phyloP scores from a whole-genome alignment of 2,329 filamentous ascomycete genomes.

The Amauroascus niger region DNA sequence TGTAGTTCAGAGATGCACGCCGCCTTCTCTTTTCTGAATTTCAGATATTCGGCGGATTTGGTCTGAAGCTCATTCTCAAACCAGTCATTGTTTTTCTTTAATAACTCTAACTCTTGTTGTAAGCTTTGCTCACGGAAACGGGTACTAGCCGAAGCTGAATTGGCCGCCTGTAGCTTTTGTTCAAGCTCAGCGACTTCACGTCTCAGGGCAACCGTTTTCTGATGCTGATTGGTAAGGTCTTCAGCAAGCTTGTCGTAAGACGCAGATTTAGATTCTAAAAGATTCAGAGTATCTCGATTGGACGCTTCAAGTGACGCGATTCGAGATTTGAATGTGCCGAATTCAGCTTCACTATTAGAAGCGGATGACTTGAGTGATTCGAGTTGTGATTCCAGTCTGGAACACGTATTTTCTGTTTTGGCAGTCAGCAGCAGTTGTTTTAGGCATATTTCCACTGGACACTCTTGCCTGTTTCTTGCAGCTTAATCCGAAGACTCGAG shows the following conservation, averaged over 20 bases:
- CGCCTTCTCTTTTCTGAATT: slow-evolving; percentile 89
- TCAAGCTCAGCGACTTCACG: slow-evolving; percentile 74
- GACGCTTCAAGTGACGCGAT: slow-evolving; percentile 81
- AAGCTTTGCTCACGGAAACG: slow-evolving; percentile 86
- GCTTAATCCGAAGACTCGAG: slow-evolving; percentile 67
- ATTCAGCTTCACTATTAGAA: slow-evolving; percentile 55
- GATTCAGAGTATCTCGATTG: slow-evolving; percentile 78
- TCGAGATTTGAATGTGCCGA: slow-evolving; percentile 67
- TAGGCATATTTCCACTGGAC: neutral
- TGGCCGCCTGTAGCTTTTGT: slow-evolving; percentile 71
- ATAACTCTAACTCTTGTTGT: slow-evolving; percentile 79
- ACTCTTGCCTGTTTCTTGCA: slow-evolving; percentile 66
- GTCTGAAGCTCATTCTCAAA: slow-evolving; percentile 85
- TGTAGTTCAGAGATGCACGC: slow-evolving; percentile 80
- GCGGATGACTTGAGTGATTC: slow-evolving; percentile 66
- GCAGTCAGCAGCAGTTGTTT: slow-evolving; percentile 16
- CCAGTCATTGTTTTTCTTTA: slow-evolving; percentile 87
- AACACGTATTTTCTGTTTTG: slow-evolving; percentile 60
- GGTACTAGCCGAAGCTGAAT: slow-evolving; percentile 66
- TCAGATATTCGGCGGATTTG: slow-evolving; percentile 75
- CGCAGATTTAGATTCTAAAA: slow-evolving; percentile 80
- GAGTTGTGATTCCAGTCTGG: slow-evolving; percentile 70
- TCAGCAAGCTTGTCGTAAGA: slow-evolving; percentile 77
- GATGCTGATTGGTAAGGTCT: slow-evolving; percentile 79
- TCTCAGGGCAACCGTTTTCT: slow-evolving; percentile 73